Evolutionary conservation across 2,329 filamentous ascomycete species (phyloP), one percentile per base, ranked within the genome.

Genomic region (Ceratocystis eucalypticola): DNA sequence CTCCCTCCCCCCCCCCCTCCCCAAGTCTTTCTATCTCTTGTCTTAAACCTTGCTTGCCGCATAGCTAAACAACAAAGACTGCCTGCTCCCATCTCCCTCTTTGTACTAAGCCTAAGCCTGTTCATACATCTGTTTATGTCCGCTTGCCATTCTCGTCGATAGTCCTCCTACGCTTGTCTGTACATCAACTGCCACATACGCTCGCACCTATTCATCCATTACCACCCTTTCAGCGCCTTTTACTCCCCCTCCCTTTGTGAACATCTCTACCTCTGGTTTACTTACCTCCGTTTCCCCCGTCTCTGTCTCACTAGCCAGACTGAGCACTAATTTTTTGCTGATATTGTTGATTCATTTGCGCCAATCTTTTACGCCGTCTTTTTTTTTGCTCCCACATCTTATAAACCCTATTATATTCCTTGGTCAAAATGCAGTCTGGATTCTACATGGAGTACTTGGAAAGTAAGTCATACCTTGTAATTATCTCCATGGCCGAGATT

Each of bases 361-460:
- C 12, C n/a, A 37, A 41, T 22, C n/a, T 22, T 20, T n/a, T 5
- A 12, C 20, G 3, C 50, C 12, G n/a, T 22, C n/a, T 17, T 8
- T 25, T 53, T 15, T 3, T 53, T 22, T 22, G 2, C 17, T n/a
- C 8, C 46, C 20, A 57, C 22, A 28, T 57, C 28, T 20, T 30
- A 57, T 57, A 57, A 57, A 30, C 28, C 25, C 17, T 57, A 5
- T 33, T 57, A 15, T n/a, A 17, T 33, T 17, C 25, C 28, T 33
- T 5, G 17, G 7, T 50, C 61, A 48, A 41, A 64, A 67, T 61
- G 61, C 61, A 59, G 62, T 66, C 62, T 33, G 84, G 84, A 70
- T 87, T 86, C 73, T 87, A 87, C 73, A 87, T 87, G 80, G 85
- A 88, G 72, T 89, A 89, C 74, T 79, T 88, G 70, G 84, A 87